phyloP scores from a whole-genome alignment of 345 rosid genomes.

The Lepidium didymum region DNA sequence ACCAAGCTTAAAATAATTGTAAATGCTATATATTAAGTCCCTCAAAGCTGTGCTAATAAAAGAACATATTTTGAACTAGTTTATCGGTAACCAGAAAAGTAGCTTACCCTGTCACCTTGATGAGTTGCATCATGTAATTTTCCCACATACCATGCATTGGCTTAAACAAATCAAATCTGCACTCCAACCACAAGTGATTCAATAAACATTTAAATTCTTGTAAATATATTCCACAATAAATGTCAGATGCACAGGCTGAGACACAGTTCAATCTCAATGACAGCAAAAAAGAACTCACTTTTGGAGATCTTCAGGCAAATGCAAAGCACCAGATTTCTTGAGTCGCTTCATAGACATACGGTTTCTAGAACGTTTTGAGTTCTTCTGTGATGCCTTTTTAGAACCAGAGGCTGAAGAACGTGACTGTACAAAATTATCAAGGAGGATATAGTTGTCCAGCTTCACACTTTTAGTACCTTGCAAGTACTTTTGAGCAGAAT shows the following conservation, averaged over 20 bases:
- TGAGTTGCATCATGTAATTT: slow-evolving; percentile 44
- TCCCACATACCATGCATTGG: slow-evolving; percentile 82
- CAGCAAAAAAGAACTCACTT: slow-evolving; percentile 40
- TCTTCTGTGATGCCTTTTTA: slow-evolving; percentile 35
- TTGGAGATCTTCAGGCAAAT: slow-evolving; percentile 43
- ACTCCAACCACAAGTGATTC: slow-evolving; percentile 16
- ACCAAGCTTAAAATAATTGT: not conserved
- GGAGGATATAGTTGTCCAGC: slow-evolving; percentile 68
- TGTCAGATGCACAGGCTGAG: not conserved
- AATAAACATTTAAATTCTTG: not conserved
- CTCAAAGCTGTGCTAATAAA: not conserved
- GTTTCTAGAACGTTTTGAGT: slow-evolving; percentile 72
- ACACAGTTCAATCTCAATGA: not conserved
- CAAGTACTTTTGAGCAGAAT: slow-evolving; percentile 69
- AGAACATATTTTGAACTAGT: not conserved
- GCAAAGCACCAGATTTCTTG: slow-evolving; percentile 56
- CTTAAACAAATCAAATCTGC: slow-evolving; percentile 49
- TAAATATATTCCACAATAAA: not conserved
- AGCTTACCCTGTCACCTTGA: slow-evolving; percentile 46
- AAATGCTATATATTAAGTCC: not conserved
- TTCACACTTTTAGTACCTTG: slow-evolving; percentile 59
- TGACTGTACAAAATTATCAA: slow-evolving; percentile 62
- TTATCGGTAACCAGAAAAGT: not conserved
- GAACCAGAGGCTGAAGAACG: slow-evolving; percentile 39
- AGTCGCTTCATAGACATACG: slow-evolving; percentile 73